Percentiles rank a stretch among this genome's conserved stretches.
These are phyloP conservation scores for Fusarium aywerte DNA, from an alignment of 2,329 filamentous ascomycete genomes.

Conservation along the genomic window DNA sequence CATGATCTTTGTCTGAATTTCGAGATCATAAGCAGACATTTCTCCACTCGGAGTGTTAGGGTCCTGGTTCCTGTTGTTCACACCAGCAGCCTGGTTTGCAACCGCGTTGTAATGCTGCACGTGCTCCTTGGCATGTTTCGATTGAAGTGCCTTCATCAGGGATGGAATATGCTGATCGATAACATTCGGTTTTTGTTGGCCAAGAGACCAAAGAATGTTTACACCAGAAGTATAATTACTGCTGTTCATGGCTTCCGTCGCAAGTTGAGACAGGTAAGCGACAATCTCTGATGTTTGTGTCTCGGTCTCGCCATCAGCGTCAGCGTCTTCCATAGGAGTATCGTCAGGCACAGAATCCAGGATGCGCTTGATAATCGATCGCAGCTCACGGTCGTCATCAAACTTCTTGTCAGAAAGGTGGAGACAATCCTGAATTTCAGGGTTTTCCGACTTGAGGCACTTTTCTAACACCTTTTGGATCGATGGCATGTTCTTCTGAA, in stretches of 20 bases:
- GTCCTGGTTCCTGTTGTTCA: slow-evolving; percentile 60
- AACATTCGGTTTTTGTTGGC: slow-evolving; percentile 82
- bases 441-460: slow-evolving; percentile 84
- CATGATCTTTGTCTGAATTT: slow-evolving; percentile 90
- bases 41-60: slow-evolving; percentile 64
- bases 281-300: slow-evolving; percentile 88
- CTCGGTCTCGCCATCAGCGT: slow-evolving; percentile 86
- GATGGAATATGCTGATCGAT: slow-evolving; percentile 89
- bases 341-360: slow-evolving; percentile 89
- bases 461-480: slow-evolving; percentile 93
- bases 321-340: slow-evolving; percentile 74
- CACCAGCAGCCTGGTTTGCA: slow-evolving; percentile 60
- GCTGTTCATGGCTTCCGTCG: slow-evolving; percentile 85
- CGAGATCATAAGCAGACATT: slow-evolving; percentile 79
- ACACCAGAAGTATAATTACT: slow-evolving; percentile 87
- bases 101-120: slow-evolving; percentile 77
- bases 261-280: slow-evolving; percentile 83
- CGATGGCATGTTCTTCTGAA: slow-evolving; percentile 77
- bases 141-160: slow-evolving; percentile 92
- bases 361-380: slow-evolving; percentile 82
- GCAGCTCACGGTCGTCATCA: slow-evolving; percentile 76
- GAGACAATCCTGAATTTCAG: slow-evolving; percentile 92
- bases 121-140: slow-evolving; percentile 92
- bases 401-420: slow-evolving; percentile 77
- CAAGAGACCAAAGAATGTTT: slow-evolving; percentile 92